Conservation (phyloP, 139 green algal species). For the Picochlorum sp. region DNA sequence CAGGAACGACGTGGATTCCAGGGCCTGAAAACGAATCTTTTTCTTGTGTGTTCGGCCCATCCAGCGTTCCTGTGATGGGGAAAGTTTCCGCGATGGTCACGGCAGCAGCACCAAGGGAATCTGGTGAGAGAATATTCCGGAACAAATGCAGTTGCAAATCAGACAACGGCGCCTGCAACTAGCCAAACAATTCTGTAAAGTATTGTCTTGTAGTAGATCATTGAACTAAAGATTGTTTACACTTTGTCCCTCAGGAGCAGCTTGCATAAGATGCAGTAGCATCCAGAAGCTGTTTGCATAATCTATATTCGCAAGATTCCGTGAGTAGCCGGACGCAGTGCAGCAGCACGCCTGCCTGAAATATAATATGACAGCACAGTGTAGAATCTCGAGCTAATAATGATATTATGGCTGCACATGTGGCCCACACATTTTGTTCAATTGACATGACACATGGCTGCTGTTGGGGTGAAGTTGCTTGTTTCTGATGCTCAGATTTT, state of each 20-base stretch:
- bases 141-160: too few relatives aligned
- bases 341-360: conserved; percentile 5
- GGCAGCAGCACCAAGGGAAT: too few relatives aligned
- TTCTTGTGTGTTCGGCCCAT: too few relatives aligned
- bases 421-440: neutral
- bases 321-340: neutral
- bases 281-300: neutral
- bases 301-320: neutral
- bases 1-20: too few relatives aligned
- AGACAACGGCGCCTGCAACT: too few relatives aligned
- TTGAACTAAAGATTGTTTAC: neutral
- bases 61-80: too few relatives aligned
- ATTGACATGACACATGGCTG: neutral
- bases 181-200: too few relatives aligned
- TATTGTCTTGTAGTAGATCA: too few relatives aligned
- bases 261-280: conserved; percentile 1
- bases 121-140: too few relatives aligned
- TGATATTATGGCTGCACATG: conserved; percentile 3
- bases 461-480: neutral
- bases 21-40: too few relatives aligned
- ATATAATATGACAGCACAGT: conserved; percentile 10
- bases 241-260: neutral
- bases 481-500: neutral
- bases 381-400: conserved; percentile 1
- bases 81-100: too few relatives aligned